A percentile compares a stretch with the other conserved stretches of the same genome.
phyloP scores from a whole-genome alignment of 179 eudicot genomes.

The Actinidia arguta region DNA sequence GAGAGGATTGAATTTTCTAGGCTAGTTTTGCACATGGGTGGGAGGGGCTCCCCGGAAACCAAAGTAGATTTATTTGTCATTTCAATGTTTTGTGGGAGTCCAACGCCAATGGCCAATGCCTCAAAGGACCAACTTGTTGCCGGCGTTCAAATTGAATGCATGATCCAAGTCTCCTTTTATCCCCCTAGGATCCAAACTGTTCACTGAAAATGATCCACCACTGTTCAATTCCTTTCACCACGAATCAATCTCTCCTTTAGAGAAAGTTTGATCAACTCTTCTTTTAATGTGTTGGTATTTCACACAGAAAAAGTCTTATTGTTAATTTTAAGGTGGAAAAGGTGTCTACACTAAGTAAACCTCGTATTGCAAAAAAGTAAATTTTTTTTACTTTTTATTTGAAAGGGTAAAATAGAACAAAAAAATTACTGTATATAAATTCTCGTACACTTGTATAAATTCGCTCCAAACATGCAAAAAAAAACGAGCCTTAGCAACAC shows the following conservation, averaged over 20 bases:
- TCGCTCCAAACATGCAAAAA: no score
- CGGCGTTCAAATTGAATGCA: not conserved
- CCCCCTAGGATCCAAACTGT: conserved; percentile 3
- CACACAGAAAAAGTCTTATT: not conserved
- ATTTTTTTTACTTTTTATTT: no score
- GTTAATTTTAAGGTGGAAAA: not conserved
- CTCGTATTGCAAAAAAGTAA: no score
- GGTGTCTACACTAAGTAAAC: not conserved
- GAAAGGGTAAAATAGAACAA: no score
- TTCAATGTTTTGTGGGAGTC: not conserved
- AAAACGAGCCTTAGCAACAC: no score
- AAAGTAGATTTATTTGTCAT: not conserved
- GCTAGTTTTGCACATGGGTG: not conserved
- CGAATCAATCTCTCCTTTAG: not conserved
- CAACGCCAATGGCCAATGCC: not conserved
- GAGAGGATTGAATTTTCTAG: not conserved
- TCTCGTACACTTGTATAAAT: not conserved
- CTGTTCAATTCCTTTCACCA: not conserved
- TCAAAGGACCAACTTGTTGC: not conserved
- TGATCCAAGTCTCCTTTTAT: not conserved
- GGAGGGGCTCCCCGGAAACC: not conserved
- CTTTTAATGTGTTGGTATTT: conserved; percentile 8
- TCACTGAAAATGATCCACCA: no score
- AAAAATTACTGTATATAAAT: not conserved
- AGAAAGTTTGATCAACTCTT: not conserved